A percentile compares a stretch with the other conserved stretches of the same genome.
Evolutionary conservation across 805 yeast genomes (phyloP).

Genomic region (Millerago galiae): DNA sequence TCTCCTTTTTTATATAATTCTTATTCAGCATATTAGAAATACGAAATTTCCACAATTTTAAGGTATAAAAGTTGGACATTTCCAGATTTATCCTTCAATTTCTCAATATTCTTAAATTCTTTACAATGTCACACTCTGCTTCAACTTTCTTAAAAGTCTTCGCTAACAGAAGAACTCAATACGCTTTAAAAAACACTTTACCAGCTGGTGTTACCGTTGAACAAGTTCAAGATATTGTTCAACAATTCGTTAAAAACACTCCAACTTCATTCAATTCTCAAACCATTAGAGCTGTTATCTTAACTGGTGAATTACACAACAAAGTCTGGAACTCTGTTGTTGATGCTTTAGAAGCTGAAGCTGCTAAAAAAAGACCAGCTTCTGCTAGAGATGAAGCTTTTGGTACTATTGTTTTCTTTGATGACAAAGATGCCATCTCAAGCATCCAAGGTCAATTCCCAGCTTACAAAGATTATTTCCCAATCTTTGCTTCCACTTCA

Average conservation of each 20-base stretch:
- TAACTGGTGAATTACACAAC: constrained; percentile 40
- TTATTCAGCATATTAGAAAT: background rate
- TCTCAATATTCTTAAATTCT: background rate
- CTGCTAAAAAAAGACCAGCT: constrained; percentile 35
- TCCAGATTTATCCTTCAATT: background rate
- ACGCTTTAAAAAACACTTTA: constrained; percentile 37
- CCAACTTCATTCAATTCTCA: constrained; percentile 51
- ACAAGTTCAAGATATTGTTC: constrained; percentile 36
- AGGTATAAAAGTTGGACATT: background rate
- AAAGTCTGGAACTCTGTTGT: constrained; percentile 39
- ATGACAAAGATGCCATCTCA: constrained; percentile 34
- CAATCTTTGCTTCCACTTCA: constrained; percentile 41
- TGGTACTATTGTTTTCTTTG: constrained; percentile 45
- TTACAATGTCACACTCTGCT: constrained; percentile 12
- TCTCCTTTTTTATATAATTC: background rate
- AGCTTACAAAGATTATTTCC: constrained; percentile 37
- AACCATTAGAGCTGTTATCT: constrained; percentile 40
- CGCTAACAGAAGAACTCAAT: constrained; percentile 41
- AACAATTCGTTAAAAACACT: constrained; percentile 38
- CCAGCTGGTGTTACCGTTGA: constrained; percentile 35
- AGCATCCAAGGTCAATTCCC: constrained; percentile 38
- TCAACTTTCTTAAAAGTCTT: constrained; percentile 26
- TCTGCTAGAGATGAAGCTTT: constrained; percentile 39
- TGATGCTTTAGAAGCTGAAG: constrained; percentile 30
- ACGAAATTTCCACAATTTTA: background rate